Conservation (phyloP, 768 basidiomycete genomes). For the Russula olivacea region DNA sequence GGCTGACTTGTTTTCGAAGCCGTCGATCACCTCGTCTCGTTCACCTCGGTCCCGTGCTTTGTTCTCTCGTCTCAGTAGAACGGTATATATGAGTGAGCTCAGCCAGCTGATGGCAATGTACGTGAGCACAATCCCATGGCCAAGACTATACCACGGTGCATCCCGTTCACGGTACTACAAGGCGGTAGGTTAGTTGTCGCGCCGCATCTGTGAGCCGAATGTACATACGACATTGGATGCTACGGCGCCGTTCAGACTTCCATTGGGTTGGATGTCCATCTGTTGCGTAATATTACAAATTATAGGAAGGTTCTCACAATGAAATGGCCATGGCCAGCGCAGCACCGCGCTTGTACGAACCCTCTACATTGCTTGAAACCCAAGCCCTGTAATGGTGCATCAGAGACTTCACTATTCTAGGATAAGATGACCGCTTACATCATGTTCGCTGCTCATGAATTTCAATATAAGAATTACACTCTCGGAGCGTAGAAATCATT, state of each 20-base stretch:
- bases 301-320: background rate
- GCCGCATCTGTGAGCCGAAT: background rate
- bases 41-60: slow-evolving; percentile 50
- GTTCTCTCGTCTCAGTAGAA: slow-evolving; percentile 52
- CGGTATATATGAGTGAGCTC: background rate
- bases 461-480: background rate
- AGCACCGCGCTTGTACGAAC: background rate
- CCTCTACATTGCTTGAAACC: background rate
- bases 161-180: background rate
- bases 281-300: slow-evolving; percentile 51
- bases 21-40: slow-evolving; percentile 56
- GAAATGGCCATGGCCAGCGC: background rate
- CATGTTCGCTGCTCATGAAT: background rate
- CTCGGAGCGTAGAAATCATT: background rate
- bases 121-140: background rate
- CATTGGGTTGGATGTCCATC: slow-evolving; percentile 39
- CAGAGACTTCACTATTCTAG: background rate
- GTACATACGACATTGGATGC: background rate
- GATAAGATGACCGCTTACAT: background rate
- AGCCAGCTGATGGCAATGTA: slow-evolving; percentile 1
- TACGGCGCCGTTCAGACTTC: background rate
- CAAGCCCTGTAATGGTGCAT: background rate
- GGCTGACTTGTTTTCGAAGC: background rate
- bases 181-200: background rate
- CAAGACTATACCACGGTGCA: background rate